Percentiles rank a stretch among this genome's conserved stretches.
Evolutionary conservation across 306 rosid genomes (phyloP).

Genomic region (Lathyrus sativus): DNA sequence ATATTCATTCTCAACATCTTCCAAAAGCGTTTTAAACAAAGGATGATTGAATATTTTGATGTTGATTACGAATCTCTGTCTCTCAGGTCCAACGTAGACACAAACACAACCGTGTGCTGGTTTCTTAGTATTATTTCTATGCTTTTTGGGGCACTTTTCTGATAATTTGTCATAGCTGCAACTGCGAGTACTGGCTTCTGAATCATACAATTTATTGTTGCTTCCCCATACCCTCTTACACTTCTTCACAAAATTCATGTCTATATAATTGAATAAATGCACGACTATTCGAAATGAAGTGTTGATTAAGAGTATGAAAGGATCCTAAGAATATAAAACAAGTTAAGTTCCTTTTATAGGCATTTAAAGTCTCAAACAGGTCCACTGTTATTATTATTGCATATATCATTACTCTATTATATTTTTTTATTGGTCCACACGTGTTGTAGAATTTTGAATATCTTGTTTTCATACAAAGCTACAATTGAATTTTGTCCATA

Average conservation of each 20-base stretch:
- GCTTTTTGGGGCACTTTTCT: background rate
- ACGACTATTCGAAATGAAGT: no score
- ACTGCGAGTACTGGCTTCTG: background rate
- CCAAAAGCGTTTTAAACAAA: slow-evolving; percentile 55
- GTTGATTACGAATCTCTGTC: slow-evolving; percentile 53
- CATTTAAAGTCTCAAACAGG: background rate
- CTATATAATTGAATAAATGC: no score
- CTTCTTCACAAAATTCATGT: slow-evolving; percentile 42
- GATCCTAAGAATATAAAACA: no score
- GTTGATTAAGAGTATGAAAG: no score
- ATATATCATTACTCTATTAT: background rate
- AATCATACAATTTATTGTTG: slow-evolving; percentile 6
- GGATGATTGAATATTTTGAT: slow-evolving; percentile 59
- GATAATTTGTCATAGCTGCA: slow-evolving; percentile 5
- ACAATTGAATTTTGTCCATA: no score
- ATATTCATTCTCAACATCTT: slow-evolving; percentile 65
- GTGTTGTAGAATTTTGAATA: background rate
- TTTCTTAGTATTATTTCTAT: background rate
- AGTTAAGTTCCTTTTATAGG: background rate
- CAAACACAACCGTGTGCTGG: slow-evolving; percentile 52
- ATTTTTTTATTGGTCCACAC: background rate
- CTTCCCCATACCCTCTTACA: slow-evolving; percentile 38
- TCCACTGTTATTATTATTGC: background rate
- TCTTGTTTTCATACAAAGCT: no score
- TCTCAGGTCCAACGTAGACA: slow-evolving; percentile 65